Evolutionary conservation across 1,284 basidiomycete genomes (phyloP).

Genomic region (Ceratobasidium sp.): DNA sequence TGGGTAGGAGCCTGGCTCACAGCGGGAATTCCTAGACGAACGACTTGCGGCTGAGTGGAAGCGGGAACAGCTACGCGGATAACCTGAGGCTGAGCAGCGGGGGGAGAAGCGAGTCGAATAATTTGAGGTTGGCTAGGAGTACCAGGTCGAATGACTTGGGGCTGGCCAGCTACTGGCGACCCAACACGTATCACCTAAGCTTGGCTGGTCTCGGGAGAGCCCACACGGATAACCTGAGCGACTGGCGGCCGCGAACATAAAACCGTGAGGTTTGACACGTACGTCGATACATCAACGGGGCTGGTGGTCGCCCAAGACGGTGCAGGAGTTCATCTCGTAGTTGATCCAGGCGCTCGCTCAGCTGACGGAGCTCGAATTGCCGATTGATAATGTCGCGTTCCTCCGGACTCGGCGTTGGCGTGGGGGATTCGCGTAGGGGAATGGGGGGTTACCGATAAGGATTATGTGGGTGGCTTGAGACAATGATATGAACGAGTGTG

Average conservation of each 20-base stretch:
- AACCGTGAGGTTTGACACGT: not conserved
- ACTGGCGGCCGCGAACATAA: not conserved
- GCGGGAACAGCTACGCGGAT: constrained; percentile 41
- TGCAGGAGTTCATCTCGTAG: constrained; percentile 44
- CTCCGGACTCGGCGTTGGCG: too few relatives aligned
- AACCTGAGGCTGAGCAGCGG: constrained; percentile 31
- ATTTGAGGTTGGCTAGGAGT: constrained; percentile 18
- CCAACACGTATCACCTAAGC: constrained; percentile 24
- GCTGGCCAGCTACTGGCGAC: constrained; percentile 2
- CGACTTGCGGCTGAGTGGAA: constrained; percentile 18
- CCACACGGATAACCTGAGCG: constrained; percentile 26
- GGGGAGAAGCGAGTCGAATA: constrained; percentile 26
- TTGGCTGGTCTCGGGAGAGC: not conserved
- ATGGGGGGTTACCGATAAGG: too few relatives aligned
- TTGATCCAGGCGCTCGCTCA: constrained; percentile 46
- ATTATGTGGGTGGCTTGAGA: too few relatives aligned
- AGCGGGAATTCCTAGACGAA: constrained; percentile 31
- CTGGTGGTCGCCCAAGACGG: constrained; percentile 40
- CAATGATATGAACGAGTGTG: too few relatives aligned
- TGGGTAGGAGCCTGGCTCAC: constrained; percentile 16
- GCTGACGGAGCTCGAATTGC: constrained; percentile 43
- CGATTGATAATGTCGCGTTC: constrained; percentile 48
- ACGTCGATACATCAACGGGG: constrained; percentile 43
- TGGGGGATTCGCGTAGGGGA: too few relatives aligned
- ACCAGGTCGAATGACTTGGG: constrained; percentile 26